Evolutionary conservation across 1,284 basidiomycete species (phyloP).

Genomic region (Apiotrichum veenhuisii): DNA sequence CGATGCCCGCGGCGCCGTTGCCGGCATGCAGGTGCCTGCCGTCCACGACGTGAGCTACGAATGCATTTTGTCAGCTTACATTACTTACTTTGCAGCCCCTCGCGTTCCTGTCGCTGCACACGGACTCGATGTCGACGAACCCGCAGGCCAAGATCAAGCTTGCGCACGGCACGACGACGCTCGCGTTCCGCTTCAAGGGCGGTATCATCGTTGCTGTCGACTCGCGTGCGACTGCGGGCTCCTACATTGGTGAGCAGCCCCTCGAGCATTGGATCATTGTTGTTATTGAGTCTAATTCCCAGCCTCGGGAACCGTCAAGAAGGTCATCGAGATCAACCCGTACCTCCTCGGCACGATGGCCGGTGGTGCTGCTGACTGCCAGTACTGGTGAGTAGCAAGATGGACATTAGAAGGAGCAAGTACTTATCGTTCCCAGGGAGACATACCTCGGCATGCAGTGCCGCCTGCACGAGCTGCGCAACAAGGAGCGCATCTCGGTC

Average conservation of each 20-base stretch:
- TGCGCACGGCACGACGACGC: constrained; percentile 95
- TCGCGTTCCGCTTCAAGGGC: constrained; percentile 94
- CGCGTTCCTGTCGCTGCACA: constrained; percentile 80
- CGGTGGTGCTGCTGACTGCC: constrained; percentile 77
- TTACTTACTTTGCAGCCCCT: constrained; percentile 62
- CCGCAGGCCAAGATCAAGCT: constrained; percentile 95
- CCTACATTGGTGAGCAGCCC: constrained; percentile 81
- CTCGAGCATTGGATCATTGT: background rate
- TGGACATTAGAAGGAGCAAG: background rate
- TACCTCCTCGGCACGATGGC: constrained; percentile 99
- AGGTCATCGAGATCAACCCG: constrained; percentile 99
- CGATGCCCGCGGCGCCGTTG: constrained; percentile 35
- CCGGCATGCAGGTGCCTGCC: constrained; percentile 44
- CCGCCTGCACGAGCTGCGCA: constrained; percentile 92
- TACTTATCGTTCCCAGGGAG: constrained; percentile 59
- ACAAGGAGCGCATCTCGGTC: constrained; percentile 96
- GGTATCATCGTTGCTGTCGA: constrained; percentile 98
- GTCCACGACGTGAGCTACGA: constrained; percentile 43
- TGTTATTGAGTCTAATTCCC: background rate
- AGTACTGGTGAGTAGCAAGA: constrained; percentile 45
- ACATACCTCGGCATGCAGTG: constrained; percentile 99
- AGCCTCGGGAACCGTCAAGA: constrained; percentile 95
- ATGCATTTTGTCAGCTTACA: background rate
- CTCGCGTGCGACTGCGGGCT: constrained; percentile 94
- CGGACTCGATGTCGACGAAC: constrained; percentile 81